phyloP scores from a whole-genome alignment of 2,329 filamentous ascomycete species.

The Diaporthe ilicicola region DNA sequence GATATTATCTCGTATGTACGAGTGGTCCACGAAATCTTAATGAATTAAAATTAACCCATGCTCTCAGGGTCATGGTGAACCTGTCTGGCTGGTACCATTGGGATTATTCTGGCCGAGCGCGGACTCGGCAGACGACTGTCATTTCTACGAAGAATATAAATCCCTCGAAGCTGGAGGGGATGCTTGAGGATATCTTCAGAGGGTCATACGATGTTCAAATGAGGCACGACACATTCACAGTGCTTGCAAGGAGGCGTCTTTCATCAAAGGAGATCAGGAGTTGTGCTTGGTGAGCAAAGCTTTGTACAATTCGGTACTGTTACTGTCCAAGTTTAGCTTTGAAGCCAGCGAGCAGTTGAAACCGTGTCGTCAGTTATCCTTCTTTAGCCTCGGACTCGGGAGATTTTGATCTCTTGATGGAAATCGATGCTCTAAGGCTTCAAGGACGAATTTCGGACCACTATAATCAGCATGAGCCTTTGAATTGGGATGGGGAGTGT shows the following conservation, averaged over 20 bases:
- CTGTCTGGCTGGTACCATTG: background rate
- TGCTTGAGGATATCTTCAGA: background rate
- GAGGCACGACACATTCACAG: background rate
- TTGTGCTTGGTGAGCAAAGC: conserved; percentile 9
- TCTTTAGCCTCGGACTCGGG: too few relatives aligned
- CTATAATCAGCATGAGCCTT: too few relatives aligned
- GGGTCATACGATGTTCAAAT: background rate
- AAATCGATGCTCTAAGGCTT: too few relatives aligned
- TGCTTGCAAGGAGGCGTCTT: background rate
- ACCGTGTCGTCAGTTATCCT: too few relatives aligned
- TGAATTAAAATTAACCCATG: background rate
- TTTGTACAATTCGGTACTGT: too few relatives aligned
- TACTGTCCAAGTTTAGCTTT: too few relatives aligned
- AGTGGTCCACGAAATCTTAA: too few relatives aligned
- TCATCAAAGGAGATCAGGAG: background rate
- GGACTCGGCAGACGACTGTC: background rate
- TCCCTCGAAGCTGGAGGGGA: background rate
- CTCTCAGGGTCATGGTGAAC: background rate
- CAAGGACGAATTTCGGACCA: too few relatives aligned
- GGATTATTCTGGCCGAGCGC: background rate
- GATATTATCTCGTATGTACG: too few relatives aligned
- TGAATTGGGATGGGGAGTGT: too few relatives aligned
- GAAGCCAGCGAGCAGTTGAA: too few relatives aligned
- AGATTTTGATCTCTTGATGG: too few relatives aligned
- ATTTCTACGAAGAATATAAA: background rate